phyloP scores from a whole-genome alignment of 2,329 filamentous ascomycete genomes.

The Pseudonectria foliicola region DNA sequence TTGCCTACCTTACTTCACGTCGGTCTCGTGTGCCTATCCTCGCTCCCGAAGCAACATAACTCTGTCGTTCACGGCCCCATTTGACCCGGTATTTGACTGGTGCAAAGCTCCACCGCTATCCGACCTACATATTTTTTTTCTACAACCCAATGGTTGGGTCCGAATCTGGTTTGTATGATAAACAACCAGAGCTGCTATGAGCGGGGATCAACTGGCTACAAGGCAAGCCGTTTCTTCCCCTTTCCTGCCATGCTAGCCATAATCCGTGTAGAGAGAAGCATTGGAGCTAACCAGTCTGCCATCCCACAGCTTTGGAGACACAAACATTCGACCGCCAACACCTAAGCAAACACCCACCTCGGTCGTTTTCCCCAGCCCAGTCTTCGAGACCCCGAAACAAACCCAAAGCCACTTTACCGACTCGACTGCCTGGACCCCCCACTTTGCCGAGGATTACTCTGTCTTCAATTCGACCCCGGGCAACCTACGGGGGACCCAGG shows the following conservation, averaged over 20 bases:
- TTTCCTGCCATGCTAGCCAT: conserved; percentile 2
- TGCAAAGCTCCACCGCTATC: no score
- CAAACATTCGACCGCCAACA: conserved; percentile 54
- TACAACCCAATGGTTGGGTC: conserved; percentile 7
- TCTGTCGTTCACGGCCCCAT: background rate
- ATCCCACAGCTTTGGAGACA: conserved; percentile 51
- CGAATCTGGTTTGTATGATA: conserved; percentile 20
- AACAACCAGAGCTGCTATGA: conserved; percentile 48
- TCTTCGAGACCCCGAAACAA: conserved; percentile 50
- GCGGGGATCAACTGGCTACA: conserved; percentile 48
- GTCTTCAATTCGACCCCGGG: conserved; percentile 59
- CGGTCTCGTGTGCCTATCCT: background rate
- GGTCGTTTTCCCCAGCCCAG: conserved; percentile 44
- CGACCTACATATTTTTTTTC: background rate
- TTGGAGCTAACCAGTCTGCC: conserved; percentile 27
- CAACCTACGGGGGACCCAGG: conserved; percentile 42
- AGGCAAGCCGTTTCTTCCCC: conserved; percentile 35
- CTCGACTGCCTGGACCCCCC: conserved; percentile 49
- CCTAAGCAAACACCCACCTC: conserved; percentile 52
- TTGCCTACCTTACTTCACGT: no score
- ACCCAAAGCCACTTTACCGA: conserved; percentile 41
- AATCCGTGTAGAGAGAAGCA: no score
- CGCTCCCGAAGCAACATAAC: background rate
- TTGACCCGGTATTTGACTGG: background rate
- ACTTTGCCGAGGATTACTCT: conserved; percentile 58